Percentiles rank a stretch among this genome's conserved stretches.
These are phyloP conservation scores for Phaeophleospora eucalypticola DNA, from an alignment of 2,329 filamentous ascomycete genomes.

Conservation along the genomic window DNA sequence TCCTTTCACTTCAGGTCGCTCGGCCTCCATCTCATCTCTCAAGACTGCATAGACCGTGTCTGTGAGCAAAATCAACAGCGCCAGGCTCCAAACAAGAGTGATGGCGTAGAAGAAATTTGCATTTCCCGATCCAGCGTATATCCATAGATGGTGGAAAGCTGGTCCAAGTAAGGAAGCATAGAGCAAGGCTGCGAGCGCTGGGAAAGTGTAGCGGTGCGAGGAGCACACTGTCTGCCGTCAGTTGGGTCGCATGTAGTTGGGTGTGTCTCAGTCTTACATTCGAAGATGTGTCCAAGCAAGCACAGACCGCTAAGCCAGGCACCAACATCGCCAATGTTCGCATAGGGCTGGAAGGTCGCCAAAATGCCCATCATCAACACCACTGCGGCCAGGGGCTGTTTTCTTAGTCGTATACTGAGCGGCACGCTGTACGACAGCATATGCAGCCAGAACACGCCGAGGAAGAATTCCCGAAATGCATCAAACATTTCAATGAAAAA, in stretches of 20 bases:
- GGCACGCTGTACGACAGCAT: constrained; percentile 85
- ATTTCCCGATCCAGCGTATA: constrained; percentile 95
- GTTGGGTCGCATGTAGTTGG: background rate
- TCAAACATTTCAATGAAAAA: constrained; percentile 99
- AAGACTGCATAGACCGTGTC: constrained; percentile 85
- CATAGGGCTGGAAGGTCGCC: constrained; percentile 95
- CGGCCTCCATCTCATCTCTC: constrained; percentile 89
- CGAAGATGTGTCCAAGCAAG: constrained; percentile 86
- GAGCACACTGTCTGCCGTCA: constrained; percentile 58
- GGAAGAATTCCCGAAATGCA: constrained; percentile 93
- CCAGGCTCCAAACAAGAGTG: constrained; percentile 95
- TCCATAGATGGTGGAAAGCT: constrained; percentile 95
- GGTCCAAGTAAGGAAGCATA: constrained; percentile 88
- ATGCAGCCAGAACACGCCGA: constrained; percentile 97
- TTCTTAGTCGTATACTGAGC: constrained; percentile 73
- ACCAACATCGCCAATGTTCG: constrained; percentile 83
- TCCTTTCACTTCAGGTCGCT: constrained; percentile 82
- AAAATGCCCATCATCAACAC: constrained; percentile 84
- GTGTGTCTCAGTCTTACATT: constrained; percentile 51
- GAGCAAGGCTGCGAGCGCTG: constrained; percentile 74
- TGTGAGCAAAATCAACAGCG: constrained; percentile 77
- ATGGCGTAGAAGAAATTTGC: constrained; percentile 99
- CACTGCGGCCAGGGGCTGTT: constrained; percentile 81
- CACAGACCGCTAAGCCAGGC: constrained; percentile 80
- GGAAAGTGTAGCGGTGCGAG: constrained; percentile 71